Evolutionary conservation across 2,329 filamentous ascomycete species (phyloP), one percentile per base, ranked within the genome.

Genomic region (Albifimbria verrucaria): DNA sequence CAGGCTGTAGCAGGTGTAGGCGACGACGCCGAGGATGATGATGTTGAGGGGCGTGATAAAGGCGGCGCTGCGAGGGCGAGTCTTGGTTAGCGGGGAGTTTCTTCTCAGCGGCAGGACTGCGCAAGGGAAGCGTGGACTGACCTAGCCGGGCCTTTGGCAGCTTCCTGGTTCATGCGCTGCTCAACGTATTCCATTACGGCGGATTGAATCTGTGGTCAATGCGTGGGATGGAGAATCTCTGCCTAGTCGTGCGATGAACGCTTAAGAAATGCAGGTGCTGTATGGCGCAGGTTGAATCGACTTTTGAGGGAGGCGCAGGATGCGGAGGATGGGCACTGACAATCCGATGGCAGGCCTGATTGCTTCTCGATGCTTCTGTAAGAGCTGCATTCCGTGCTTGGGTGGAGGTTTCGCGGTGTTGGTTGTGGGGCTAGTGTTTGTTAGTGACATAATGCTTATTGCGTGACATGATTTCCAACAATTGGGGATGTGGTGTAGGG

Each of bases 21-120:
- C 61, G 58, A 85, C 71, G 58, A 82, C 68, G 61, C 72, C 71
- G 63, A 81, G 62, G 61, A 88, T 79, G 66, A 87, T 69, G 56
- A 81, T 56, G 74, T 88, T 88, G 64, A 88, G 77, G 4, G 85
- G 85, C 0, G 84, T 86, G 57, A 80, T 59, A 66, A 87, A 59
- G 53, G 71, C 68, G 62, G 72, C 67, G 57, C 71, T 78, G 59
- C 24, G 45, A 11, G 32, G 23, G 44, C 17, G 11, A 46, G 15
- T 42, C 2, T n/a, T 41, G 12, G 24, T 43, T 39, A 25, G 43
- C 20, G 11, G 42, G 25, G 51, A 28, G 28, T 45, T 10, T 44
- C 48, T n/a, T 26, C n/a, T 15, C 18, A 42, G 44, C 22, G 48
- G 22, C 11, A 23, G 44, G 49, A 25, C 12, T n/a, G 21, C 43